These are phyloP conservation scores for Puccinia polysora DNA, from an alignment of 1,284 basidiomycete species.

Conservation along the genomic window DNA sequence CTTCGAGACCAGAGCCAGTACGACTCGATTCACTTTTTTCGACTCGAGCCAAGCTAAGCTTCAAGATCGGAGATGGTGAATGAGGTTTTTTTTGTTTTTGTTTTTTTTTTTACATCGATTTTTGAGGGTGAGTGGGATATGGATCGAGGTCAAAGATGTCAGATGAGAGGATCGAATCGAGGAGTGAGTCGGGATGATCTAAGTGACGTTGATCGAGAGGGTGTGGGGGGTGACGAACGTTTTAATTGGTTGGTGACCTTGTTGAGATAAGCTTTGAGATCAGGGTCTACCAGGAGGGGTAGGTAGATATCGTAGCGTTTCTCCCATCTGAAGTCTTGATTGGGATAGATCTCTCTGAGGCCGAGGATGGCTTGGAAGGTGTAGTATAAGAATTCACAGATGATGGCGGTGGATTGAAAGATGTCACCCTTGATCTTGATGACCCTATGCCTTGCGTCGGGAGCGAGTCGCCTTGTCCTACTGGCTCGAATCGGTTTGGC, in stretches of 20 bases:
- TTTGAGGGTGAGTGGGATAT: background rate
- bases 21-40: conserved; percentile 56
- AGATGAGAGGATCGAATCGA: background rate
- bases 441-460: conserved; percentile 24
- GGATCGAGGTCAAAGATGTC: background rate
- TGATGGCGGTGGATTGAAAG: conserved; percentile 37
- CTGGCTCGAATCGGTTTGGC: conserved; percentile 38
- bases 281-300: conserved; percentile 33
- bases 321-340: conserved; percentile 35
- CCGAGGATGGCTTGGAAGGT: conserved; percentile 37
- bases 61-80: too few relatives aligned
- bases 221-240: background rate
- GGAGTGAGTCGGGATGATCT: background rate
- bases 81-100: too few relatives aligned
- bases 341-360: conserved; percentile 25
- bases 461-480: conserved; percentile 2
- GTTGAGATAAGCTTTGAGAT: conserved; percentile 39
- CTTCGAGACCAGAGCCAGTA: conserved; percentile 93
- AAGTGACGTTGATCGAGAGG: background rate
- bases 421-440: conserved; percentile 33
- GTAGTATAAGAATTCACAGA: conserved; percentile 43
- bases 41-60: conserved; percentile 40
- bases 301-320: conserved; percentile 40
- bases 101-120: background rate
- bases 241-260: conserved; percentile 37